Evolutionary conservation across 768 basidiomycete genomes (phyloP), one percentile per base, ranked within the genome.

Genomic region (Leccinum uliginosum): DNA sequence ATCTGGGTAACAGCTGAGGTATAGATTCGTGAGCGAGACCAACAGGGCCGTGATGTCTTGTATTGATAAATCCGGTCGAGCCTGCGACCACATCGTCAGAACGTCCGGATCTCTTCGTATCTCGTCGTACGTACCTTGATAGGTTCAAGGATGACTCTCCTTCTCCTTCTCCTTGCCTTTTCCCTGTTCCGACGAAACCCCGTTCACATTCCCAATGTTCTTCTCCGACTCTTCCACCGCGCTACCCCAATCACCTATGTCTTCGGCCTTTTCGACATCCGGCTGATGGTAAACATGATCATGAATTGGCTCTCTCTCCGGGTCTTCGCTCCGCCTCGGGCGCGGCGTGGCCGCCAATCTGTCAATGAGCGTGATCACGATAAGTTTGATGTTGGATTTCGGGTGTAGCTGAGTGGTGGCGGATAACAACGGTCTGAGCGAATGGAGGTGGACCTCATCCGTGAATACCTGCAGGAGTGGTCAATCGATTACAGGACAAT

Each of bases 331-430:
- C 26, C 26, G 26, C 26, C 26, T 27, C 26, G 26, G 26, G 26
- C 26, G 26, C 26, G 26, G 26, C 26, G 26, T 27, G 26, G 26
- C 26, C 26, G 26, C 26, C 26, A 27, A 27, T 27, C 26, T 27
- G 26, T 99, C 97, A 63, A 99, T 97, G 26, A 99, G 81, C 0
- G 95, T 91, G 50, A 99, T 99, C 54, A 98, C 97, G 62, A 99
- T 98, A 61, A 89, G 83, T 74, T 98, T 98, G 77, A 99, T 98
- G 74, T 97, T 97, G 66, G 98, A 97, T 69, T 96, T 93, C 50
- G 95, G 94, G 69, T 99, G 97, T 3, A 99, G 81, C 62, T 94
- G 93, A 0, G 97, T 96, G 0, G 93, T 97, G 1, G 97, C 93
- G 9, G 91, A 89, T 24, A 98, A 83, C 83, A 99, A 98, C 1